phyloP scores from a whole-genome alignment of 805 yeast genomes.

The Starmerella bacillaris region DNA sequence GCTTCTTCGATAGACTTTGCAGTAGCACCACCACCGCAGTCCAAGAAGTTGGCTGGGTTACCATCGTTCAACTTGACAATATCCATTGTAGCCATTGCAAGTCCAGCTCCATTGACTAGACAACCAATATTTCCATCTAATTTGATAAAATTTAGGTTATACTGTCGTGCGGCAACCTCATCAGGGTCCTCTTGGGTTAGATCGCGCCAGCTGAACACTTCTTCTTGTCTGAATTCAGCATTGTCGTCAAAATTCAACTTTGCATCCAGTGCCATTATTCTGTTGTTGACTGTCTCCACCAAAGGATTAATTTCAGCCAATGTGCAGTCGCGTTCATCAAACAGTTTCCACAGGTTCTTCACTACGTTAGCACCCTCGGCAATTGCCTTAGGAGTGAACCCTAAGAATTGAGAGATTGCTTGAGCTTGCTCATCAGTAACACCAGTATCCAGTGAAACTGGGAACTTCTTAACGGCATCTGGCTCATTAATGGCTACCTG shows the following conservation, averaged over 20 bases:
- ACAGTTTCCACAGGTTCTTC: constrained; percentile 73
- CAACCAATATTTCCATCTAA: constrained; percentile 98
- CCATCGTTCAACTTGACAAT: constrained; percentile 97
- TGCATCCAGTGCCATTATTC: constrained; percentile 96
- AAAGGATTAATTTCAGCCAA: constrained; percentile 98
- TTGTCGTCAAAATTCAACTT: constrained; percentile 96
- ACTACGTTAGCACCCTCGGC: constrained; percentile 78
- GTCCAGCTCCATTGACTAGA: constrained; percentile 98
- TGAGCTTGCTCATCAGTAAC: constrained; percentile 60
- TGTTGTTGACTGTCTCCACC: constrained; percentile 76
- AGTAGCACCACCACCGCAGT: constrained; percentile 99
- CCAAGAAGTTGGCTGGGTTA: constrained; percentile 96
- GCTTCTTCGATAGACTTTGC: constrained; percentile 97
- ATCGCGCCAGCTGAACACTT: constrained; percentile 93
- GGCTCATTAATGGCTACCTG: constrained; percentile 91
- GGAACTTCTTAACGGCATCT: constrained; percentile 73
- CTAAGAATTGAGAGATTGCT: constrained; percentile 61
- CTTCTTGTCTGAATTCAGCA: constrained; percentile 86
- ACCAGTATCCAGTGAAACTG: constrained; percentile 59
- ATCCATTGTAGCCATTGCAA: constrained; percentile 99
- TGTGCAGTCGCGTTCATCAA: constrained; percentile 83
- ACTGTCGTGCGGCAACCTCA: constrained; percentile 80
- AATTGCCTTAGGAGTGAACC: constrained; percentile 59
- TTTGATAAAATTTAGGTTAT: constrained; percentile 88
- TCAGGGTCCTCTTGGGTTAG: constrained; percentile 94